These are phyloP conservation scores for Sideroxylon spinosum DNA, from an alignment of 179 eudicot species.

Conservation along the genomic window DNA sequence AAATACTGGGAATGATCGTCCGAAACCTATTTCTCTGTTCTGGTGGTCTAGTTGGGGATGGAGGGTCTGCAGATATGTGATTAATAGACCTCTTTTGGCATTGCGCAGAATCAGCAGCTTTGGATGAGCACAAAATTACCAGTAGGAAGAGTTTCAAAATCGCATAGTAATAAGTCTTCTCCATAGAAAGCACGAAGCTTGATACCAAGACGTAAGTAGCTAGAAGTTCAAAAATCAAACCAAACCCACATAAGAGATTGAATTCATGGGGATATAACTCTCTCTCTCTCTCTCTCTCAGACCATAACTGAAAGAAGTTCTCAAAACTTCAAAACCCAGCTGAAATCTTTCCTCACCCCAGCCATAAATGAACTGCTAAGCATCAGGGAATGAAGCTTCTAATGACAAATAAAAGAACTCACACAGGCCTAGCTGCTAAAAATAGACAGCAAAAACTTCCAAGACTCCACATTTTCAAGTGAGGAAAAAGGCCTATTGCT, in stretches of 20 bases:
- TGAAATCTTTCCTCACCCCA: background rate
- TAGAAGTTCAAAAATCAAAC: constrained; percentile 17
- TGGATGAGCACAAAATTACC: constrained; percentile 21
- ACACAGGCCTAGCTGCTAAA: background rate
- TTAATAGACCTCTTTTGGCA: constrained; percentile 25
- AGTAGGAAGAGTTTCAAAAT: constrained; percentile 18
- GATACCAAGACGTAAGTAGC: constrained; percentile 1
- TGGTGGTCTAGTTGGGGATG: constrained; percentile 26
- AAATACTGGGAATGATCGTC: constrained; percentile 51
- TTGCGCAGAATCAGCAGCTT: constrained; percentile 19
- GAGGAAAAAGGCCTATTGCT: background rate
- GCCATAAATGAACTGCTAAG: background rate
- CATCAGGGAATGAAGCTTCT: background rate
- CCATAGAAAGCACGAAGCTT: constrained; percentile 22
- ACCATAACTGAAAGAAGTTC: no score
- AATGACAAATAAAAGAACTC: background rate
- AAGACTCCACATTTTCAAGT: background rate
- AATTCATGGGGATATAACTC: background rate
- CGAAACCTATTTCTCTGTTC: constrained; percentile 23
- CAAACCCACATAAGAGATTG: background rate
- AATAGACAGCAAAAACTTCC: background rate
- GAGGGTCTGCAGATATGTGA: constrained; percentile 24
- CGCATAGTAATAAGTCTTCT: constrained; percentile 15
- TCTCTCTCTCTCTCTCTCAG: background rate
- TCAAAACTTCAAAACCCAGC: background rate